phyloP scores from a whole-genome alignment of 176 grass and related monocot species.

The Musa troglodytarum region DNA sequence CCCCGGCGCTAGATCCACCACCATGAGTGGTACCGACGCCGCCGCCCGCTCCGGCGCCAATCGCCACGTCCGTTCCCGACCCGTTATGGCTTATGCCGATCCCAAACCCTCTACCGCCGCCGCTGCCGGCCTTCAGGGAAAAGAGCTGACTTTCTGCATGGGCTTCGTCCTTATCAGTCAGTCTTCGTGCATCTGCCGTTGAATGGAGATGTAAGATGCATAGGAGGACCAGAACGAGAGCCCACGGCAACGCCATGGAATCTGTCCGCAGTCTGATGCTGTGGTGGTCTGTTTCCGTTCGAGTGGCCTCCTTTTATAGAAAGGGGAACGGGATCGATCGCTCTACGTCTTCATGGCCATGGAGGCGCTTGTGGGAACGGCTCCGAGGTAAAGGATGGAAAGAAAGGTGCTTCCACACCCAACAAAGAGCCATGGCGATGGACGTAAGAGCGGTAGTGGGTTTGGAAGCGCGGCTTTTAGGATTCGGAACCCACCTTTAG shows the following conservation, averaged over 20 bases:
- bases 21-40: conserved; percentile 23
- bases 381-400: no score
- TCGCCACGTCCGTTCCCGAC: conserved; percentile 20
- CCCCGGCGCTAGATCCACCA: conserved; percentile 24
- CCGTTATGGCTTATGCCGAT: conserved; percentile 30
- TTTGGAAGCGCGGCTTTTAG: no score
- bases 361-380: no score
- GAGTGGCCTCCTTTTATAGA: neutral
- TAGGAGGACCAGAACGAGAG: neutral
- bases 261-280: neutral
- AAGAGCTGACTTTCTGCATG: conserved; percentile 29
- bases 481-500: no score
- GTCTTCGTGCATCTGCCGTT: conserved; percentile 9
- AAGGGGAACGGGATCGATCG: neutral
- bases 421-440: no score
- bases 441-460: no score
- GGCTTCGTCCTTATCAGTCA: neutral
- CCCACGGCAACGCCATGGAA: neutral
- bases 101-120: conserved; percentile 27
- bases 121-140: conserved; percentile 19
- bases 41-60: conserved; percentile 36
- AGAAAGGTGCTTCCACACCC: no score
- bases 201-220: neutral
- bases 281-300: neutral
- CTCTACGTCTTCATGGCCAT: no score